Evolutionary conservation across 2,329 filamentous ascomycete genomes (phyloP), one percentile per base, ranked within the genome.

Genomic region (Penicillium sp.): DNA sequence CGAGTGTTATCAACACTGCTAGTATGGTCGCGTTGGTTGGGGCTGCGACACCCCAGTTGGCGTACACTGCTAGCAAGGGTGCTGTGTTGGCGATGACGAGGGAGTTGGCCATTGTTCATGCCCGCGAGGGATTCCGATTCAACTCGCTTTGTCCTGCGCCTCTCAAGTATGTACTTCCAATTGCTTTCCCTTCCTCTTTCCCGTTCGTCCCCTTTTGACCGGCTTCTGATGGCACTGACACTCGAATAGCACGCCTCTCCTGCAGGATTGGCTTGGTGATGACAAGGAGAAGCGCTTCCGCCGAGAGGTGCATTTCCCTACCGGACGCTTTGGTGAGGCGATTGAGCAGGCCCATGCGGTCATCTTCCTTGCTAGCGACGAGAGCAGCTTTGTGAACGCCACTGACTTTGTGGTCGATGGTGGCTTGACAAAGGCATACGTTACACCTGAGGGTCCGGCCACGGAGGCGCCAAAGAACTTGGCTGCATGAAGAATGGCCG

Each of bases 351-450:
- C 90, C 0, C 87, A 95, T 56, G 90, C 88, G 6, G 90, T 95
- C 0, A 67, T 95, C 7, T 95, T 95, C 75, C 73, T 95, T 53
- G 89, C 89, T 8, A 90, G 85, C 58, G 89, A 95, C 60, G 89
- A 95, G 76, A 84, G 86, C 64, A 89, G 87, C 75, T 95, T 95
- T 63, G 87, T 95, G 63, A 95, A 92, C 57, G 90, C 88, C 9
- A 86, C 82, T 50, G 93, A 97, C 68, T 95, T 97, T 74, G 86
- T 95, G 3, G 90, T 97, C 22, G 93, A 99, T 64, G 93, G 93
- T 50, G 92, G 92, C 49, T 88, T 97, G 88, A 91, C 84, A 63
- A 95, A 76, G 72, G 88, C 89, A 29, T 96, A 96, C 71, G 80
- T 82, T 36, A 84, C 81, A 3, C 77, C 80, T n/a, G 77, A 82